Evolutionary conservation across 352 stramenopile species (phyloP).

Genomic region (Nothophytophthora sp.): DNA sequence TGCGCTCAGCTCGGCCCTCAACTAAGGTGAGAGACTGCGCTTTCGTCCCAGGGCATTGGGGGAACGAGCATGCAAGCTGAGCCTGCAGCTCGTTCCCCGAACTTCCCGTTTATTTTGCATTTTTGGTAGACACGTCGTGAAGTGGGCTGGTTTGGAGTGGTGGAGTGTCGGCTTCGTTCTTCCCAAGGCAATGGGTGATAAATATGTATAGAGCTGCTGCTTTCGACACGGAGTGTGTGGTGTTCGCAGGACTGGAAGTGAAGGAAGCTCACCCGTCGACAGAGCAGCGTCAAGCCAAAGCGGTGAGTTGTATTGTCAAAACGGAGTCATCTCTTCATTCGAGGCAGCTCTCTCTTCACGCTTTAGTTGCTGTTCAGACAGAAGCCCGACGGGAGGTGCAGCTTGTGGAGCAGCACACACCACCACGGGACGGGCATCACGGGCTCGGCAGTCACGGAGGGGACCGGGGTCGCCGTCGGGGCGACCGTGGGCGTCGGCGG

Average conservation of each 20-base stretch:
- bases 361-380: no score
- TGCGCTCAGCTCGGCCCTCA: conserved; percentile 57
- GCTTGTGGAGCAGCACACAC: no score
- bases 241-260: not conserved
- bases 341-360: no score
- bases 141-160: not conserved
- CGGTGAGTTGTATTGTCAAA: no score
- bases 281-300: no score
- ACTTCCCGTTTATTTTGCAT: conserved; percentile 21
- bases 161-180: not conserved
- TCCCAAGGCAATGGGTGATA: not conserved
- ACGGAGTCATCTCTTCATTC: no score
- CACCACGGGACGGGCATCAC: no score
- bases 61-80: not conserved
- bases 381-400: no score
- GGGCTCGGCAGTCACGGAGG: no score
- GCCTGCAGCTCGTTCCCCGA: not conserved
- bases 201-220: conserved; percentile 6
- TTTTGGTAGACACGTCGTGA: conserved; percentile 34
- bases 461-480: not conserved
- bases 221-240: not conserved
- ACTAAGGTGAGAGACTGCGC: conserved; percentile 27
- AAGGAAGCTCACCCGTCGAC: not conserved
- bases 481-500: not conserved
- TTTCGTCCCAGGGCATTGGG: conserved; percentile 19